Conservation (phyloP, 2,329 filamentous ascomycete species). For the Bipolaris sorokiniana region DNA sequence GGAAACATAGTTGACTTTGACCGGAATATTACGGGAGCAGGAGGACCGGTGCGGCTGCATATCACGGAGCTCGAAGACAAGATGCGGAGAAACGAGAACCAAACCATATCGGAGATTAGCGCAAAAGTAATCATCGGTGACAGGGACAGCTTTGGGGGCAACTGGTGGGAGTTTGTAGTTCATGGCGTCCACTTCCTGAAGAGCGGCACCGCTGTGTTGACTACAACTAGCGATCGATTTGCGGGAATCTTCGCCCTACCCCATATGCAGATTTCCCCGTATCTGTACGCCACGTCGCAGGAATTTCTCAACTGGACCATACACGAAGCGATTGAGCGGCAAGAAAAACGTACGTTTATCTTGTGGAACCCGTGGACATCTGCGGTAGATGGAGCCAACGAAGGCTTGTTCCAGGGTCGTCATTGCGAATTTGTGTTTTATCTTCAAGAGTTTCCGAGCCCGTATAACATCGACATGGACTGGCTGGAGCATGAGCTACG, state of each 20-base stretch:
- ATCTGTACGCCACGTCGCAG: constrained; percentile 55
- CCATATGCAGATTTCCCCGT: constrained; percentile 71
- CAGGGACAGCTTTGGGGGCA: constrained; percentile 66
- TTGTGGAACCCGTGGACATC: constrained; percentile 76
- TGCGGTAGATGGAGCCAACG: constrained; percentile 61
- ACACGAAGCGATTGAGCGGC: constrained; percentile 68
- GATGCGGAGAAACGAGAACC: constrained; percentile 40
- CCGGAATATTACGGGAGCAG: constrained; percentile 77
- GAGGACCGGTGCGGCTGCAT: constrained; percentile 71
- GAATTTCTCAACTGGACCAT: constrained; percentile 76
- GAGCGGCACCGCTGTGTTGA: constrained; percentile 79
- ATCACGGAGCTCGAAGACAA: constrained; percentile 62
- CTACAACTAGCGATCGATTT: constrained; percentile 86
- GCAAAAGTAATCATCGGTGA: constrained; percentile 77
- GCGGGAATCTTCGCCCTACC: constrained; percentile 89
- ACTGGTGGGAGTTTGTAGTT: constrained; percentile 78
- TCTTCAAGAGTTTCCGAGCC: constrained; percentile 65
- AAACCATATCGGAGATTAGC: constrained; percentile 68
- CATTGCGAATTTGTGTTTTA: constrained; percentile 92
- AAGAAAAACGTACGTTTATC: constrained; percentile 64
- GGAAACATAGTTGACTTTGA: constrained; percentile 67
- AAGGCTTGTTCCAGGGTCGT: constrained; percentile 69
- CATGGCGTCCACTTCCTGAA: constrained; percentile 86
- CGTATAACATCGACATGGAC: constrained; percentile 48
- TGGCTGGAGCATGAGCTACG: constrained; percentile 65